Conservation (phyloP, 345 rosid genomes). For the Trapa incisa region DNA sequence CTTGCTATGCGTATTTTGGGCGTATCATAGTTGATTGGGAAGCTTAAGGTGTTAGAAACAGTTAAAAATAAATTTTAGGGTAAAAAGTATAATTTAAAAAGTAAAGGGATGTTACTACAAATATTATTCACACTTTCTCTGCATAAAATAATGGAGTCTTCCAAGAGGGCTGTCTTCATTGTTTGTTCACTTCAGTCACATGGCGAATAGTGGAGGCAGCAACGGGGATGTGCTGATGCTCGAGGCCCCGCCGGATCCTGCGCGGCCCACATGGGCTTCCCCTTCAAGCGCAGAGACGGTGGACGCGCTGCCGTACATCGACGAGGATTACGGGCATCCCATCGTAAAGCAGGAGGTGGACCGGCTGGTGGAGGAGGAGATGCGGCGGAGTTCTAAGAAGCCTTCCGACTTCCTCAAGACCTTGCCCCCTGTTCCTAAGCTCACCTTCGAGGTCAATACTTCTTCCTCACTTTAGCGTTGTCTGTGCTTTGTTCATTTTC, state of each 20-base stretch:
- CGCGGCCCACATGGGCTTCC: constrained; percentile 56
- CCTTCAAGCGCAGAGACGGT: constrained; percentile 53
- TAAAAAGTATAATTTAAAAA: neutral
- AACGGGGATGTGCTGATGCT: constrained; percentile 64
- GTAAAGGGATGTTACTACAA: neutral
- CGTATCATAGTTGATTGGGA: neutral
- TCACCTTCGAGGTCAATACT: constrained; percentile 48
- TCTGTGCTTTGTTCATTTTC: neutral
- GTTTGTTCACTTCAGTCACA: neutral
- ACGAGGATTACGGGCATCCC: constrained; percentile 76
- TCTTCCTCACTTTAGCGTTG: neutral
- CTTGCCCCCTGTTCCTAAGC: constrained; percentile 58
- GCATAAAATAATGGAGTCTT: neutral
- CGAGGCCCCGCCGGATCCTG: constrained; percentile 35
- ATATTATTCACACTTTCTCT: neutral
- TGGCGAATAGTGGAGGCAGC: neutral
- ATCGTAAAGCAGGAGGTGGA: constrained; percentile 72
- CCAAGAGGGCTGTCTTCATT: neutral
- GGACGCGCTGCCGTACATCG: constrained; percentile 93
- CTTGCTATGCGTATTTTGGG: neutral
- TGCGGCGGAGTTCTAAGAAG: constrained; percentile 82
- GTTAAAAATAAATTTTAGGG: neutral
- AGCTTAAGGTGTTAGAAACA: neutral
- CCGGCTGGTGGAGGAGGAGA: constrained; percentile 86
- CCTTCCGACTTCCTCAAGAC: constrained; percentile 82